A percentile compares a stretch with the other conserved stretches of the same genome.
Evolutionary conservation across 139 green algal species (phyloP).

Genomic region (Chlorella sorokiniana): DNA sequence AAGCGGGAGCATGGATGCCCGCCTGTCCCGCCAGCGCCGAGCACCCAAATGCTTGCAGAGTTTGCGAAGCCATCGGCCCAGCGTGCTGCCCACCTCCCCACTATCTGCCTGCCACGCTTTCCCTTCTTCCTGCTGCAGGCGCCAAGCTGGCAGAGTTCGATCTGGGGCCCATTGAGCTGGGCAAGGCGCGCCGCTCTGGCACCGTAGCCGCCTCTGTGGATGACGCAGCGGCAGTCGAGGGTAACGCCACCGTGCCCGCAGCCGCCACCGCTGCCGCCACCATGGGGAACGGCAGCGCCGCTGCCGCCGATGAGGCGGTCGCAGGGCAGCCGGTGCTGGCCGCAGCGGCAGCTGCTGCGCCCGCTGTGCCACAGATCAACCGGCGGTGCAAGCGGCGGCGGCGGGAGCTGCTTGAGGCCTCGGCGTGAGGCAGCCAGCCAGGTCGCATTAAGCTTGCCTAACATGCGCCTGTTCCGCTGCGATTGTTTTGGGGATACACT

Average conservation of each 20-base stretch:
- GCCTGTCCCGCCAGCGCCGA: no score
- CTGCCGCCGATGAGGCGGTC: background rate
- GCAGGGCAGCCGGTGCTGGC: background rate
- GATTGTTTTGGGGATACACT: no score
- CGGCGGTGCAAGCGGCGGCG: constrained; percentile 50
- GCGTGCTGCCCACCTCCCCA: no score
- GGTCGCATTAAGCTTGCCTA: no score
- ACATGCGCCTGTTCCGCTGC: no score
- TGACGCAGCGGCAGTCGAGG: background rate
- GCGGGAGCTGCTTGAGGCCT: constrained; percentile 37
- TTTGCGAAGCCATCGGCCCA: no score
- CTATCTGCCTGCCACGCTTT: background rate
- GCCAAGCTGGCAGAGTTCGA: constrained; percentile 37
- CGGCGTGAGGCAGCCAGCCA: background rate
- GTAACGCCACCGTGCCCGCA: background rate
- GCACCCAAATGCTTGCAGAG: no score
- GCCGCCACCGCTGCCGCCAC: background rate
- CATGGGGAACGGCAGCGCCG: background rate
- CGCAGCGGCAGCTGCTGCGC: constrained; percentile 1
- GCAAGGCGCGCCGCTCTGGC: constrained; percentile 50
- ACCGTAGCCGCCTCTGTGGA: constrained; percentile 12
- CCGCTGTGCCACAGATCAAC: constrained; percentile 38
- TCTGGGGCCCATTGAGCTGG: constrained; percentile 55
- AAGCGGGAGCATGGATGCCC: no score
- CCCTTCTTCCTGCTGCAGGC: constrained; percentile 23